These are phyloP conservation scores for Corylus avellana DNA, from an alignment of 306 rosid genomes.

Conservation along the genomic window DNA sequence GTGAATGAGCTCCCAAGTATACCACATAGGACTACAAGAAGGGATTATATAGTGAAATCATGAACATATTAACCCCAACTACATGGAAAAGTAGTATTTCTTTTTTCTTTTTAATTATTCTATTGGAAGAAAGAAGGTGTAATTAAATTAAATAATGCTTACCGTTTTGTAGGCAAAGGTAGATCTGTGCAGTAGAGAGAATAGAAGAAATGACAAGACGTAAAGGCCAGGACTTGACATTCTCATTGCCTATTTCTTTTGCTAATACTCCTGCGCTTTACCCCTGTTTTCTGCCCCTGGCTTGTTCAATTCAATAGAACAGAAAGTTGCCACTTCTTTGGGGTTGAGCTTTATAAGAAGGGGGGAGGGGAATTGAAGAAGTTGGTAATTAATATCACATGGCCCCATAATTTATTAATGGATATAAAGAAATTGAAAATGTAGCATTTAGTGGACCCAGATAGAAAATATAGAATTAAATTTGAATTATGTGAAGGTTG, in stretches of 20 bases:
- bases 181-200: constrained; percentile 30
- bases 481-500: too few relatives aligned
- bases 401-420: too few relatives aligned
- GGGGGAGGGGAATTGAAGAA: background rate
- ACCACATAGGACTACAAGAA: constrained; percentile 73
- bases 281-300: background rate
- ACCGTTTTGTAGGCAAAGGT: constrained; percentile 63
- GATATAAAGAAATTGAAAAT: too few relatives aligned
- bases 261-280: constrained; percentile 11
- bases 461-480: too few relatives aligned
- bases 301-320: constrained; percentile 21
- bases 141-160: constrained; percentile 13
- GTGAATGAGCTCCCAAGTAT: constrained; percentile 83
- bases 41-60: background rate
- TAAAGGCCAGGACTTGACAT: constrained; percentile 14
- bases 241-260: constrained; percentile 39
- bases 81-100: background rate
- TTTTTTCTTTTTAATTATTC: constrained; percentile 1
- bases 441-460: too few relatives aligned
- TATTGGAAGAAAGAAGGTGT: background rate
- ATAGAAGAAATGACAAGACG: constrained; percentile 31
- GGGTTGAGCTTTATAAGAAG: background rate
- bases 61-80: background rate
- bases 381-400: too few relatives aligned
- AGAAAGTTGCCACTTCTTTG: constrained; percentile 14